A percentile compares a stretch with the other conserved stretches of the same genome.
phyloP scores from a whole-genome alignment of 495 filamentous ascomycete species.

The Lasiosphaeris hirsuta region DNA sequence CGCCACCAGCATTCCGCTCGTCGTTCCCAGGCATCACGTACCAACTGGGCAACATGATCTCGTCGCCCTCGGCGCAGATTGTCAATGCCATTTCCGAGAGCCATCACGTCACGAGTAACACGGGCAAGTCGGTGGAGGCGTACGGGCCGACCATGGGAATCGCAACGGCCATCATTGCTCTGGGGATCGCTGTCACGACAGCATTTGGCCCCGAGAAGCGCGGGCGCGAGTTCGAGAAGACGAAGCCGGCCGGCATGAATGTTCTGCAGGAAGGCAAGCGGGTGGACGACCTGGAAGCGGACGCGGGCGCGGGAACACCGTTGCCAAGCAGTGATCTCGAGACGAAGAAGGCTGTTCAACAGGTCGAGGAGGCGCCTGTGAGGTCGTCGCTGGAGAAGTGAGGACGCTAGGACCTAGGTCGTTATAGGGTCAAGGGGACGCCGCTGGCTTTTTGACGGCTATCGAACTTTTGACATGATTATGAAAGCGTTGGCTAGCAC shows the following conservation, averaged over 20 bases:
- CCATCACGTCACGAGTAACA: constrained; percentile 42
- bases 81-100: constrained; percentile 64
- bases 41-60: constrained; percentile 75
- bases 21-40: constrained; percentile 65
- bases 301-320: neutral
- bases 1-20: constrained; percentile 70
- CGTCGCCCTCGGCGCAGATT: constrained; percentile 68
- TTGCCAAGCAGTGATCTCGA: neutral
- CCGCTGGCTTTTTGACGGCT: no score
- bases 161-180: constrained; percentile 64
- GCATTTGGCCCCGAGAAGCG: constrained; percentile 63
- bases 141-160: constrained; percentile 69
- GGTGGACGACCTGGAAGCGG: constrained; percentile 19
- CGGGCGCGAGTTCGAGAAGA: constrained; percentile 63
- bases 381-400: no score
- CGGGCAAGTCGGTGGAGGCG: constrained; percentile 54
- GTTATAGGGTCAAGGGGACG: no score
- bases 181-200: constrained; percentile 59
- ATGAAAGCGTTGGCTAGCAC: no score
- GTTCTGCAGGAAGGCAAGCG: constrained; percentile 17
- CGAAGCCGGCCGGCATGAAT: constrained; percentile 53
- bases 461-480: no score
- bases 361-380: neutral
- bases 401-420: no score
- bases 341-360: neutral